Evolutionary conservation across 2,329 filamentous ascomycete genomes (phyloP).

Genomic region (Cyclaneusma minus): DNA sequence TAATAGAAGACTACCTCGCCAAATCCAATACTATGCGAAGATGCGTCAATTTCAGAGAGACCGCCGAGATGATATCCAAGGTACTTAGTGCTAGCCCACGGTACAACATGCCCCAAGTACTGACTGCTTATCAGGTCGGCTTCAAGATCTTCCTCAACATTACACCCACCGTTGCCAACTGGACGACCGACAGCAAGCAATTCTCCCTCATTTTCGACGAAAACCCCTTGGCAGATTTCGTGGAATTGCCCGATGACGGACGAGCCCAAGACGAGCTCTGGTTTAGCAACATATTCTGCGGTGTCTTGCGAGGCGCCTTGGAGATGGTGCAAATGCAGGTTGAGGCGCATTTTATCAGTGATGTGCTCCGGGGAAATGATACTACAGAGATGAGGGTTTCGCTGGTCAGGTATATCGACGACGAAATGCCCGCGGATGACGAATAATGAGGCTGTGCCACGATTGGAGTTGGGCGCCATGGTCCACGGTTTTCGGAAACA

Average conservation of each 20-base stretch:
- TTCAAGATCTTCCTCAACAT: constrained; percentile 99
- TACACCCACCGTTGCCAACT: constrained; percentile 83
- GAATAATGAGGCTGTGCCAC: constrained; percentile 36
- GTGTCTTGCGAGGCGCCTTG: constrained; percentile 74
- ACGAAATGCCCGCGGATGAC: constrained; percentile 92
- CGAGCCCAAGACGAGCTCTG: constrained; percentile 91
- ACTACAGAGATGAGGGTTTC: constrained; percentile 95
- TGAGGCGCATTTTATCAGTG: constrained; percentile 90
- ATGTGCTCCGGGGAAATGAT: constrained; percentile 83
- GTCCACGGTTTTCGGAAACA: no score
- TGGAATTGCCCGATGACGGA: constrained; percentile 91
- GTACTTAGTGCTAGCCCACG: no score
- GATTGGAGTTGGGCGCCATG: neutral
- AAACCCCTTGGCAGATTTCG: constrained; percentile 92
- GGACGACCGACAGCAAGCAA: constrained; percentile 90
- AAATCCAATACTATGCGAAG: constrained; percentile 82
- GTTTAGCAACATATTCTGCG: constrained; percentile 96
- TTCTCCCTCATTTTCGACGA: constrained; percentile 96
- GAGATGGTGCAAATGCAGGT: constrained; percentile 99
- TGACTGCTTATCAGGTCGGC: constrained; percentile 49
- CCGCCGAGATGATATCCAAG: constrained; percentile 91
- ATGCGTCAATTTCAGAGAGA: constrained; percentile 87
- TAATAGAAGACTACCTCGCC: constrained; percentile 95
- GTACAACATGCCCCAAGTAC: neutral
- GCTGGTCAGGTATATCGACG: constrained; percentile 85